These are phyloP conservation scores for Quercus dentata DNA, from an alignment of 306 rosid genomes.

Conservation along the genomic window DNA sequence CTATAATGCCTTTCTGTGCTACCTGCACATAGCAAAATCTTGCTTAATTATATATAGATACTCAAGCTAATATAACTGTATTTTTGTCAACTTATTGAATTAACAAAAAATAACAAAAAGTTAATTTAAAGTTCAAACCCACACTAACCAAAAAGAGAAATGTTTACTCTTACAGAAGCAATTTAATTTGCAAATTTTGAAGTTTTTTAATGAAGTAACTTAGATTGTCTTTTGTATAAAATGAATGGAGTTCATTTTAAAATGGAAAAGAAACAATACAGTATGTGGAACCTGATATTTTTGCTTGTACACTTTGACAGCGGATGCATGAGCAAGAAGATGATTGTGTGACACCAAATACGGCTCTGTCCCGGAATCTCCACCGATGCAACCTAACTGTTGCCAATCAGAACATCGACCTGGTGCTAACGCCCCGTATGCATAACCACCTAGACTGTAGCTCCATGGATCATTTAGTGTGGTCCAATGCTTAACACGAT, in stretches of 20 bases:
- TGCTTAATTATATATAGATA: neutral
- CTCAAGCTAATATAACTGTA: too few relatives aligned
- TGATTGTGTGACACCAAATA: slow-evolving; percentile 47
- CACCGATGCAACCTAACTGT: slow-evolving; percentile 32
- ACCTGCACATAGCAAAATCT: neutral
- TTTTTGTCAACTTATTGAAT: too few relatives aligned
- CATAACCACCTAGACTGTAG: slow-evolving; percentile 25
- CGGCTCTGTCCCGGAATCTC: slow-evolving; percentile 54
- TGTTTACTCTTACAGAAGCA: too few relatives aligned
- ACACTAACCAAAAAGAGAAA: too few relatives aligned
- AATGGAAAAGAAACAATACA: too few relatives aligned
- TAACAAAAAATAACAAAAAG: too few relatives aligned
- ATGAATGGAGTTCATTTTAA: too few relatives aligned
- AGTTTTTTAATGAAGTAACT: too few relatives aligned
- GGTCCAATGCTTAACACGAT: slow-evolving; percentile 40
- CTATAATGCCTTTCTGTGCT: slow-evolving; percentile 52
- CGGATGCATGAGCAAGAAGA: slow-evolving; percentile 45
- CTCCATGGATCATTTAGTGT: slow-evolving; percentile 40
- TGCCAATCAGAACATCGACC: slow-evolving; percentile 47
- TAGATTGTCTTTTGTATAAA: too few relatives aligned
- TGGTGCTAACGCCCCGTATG: slow-evolving; percentile 16
- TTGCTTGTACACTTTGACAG: slow-evolving; percentile 19
- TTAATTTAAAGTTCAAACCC: too few relatives aligned
- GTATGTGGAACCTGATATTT: too few relatives aligned
- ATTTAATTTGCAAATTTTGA: too few relatives aligned